These are phyloP conservation scores for Bryoerythrophyllum caledonicum DNA, from an alignment of 225 moss, liverwort and hornwort genomes.

Conservation along the genomic window DNA sequence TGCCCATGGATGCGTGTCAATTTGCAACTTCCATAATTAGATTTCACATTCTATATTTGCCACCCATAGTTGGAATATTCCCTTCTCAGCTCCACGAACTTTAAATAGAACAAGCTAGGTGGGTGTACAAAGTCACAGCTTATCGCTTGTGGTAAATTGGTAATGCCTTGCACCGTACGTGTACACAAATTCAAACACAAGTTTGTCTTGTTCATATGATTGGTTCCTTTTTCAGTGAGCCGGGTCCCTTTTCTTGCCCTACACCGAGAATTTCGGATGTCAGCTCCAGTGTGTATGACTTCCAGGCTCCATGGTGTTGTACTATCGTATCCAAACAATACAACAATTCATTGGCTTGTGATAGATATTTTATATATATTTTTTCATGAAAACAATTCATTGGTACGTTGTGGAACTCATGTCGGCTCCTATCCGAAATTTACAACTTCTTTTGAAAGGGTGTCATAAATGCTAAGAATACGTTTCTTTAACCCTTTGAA, in stretches of 20 bases:
- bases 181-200: not conserved
- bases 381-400: too few species aligned
- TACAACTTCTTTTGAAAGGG: too few species aligned
- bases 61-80: not conserved
- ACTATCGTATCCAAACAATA: slow-evolving; percentile 6
- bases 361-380: too few species aligned
- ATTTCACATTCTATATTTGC: not conserved
- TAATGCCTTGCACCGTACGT: not conserved
- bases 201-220: slow-evolving; percentile 25
- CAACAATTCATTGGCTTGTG: not conserved
- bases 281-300: not conserved
- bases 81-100: too few species aligned
- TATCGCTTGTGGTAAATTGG: not conserved
- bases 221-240: not conserved
- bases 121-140: not conserved
- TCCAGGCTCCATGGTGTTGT: too few species aligned
- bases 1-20: too few species aligned
- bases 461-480: too few species aligned
- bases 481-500: too few species aligned
- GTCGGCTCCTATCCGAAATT: too few species aligned
- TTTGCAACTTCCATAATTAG: not conserved
- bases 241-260: not conserved
- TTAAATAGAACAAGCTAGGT: not conserved
- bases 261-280: not conserved
- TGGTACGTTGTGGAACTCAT: too few species aligned